A percentile compares a stretch with the other conserved stretches of the same genome.
Conservation (phyloP, 768 basidiomycete species). For the Dictyophora rubrovolvata region DNA sequence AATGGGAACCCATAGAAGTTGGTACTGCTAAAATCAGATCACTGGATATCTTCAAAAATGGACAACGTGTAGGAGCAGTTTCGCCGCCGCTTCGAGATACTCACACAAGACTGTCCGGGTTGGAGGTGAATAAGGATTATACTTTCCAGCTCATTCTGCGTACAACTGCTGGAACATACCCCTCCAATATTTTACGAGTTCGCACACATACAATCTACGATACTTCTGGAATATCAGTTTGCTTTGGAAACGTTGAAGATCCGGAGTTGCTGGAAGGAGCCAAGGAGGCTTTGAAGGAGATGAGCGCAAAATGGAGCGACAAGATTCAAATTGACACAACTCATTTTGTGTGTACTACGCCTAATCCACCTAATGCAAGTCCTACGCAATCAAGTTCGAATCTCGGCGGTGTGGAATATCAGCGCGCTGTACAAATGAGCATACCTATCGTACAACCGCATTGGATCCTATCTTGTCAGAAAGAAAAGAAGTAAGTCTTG, state of each 20-base stretch:
- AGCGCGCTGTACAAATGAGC: slow-evolving; percentile 86
- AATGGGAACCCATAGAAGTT: slow-evolving; percentile 83
- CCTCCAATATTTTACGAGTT: slow-evolving; percentile 73
- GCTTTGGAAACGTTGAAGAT: slow-evolving; percentile 88
- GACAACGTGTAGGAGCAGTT: slow-evolving; percentile 77
- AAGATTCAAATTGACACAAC: slow-evolving; percentile 97
- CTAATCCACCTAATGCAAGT: slow-evolving; percentile 43
- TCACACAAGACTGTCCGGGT: slow-evolving; percentile 77
- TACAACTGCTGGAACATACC: slow-evolving; percentile 85
- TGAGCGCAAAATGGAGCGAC: slow-evolving; percentile 86
- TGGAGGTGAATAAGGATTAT: slow-evolving; percentile 77
- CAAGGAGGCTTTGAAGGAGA: slow-evolving; percentile 69
- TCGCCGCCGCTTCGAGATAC: slow-evolving; percentile 76
- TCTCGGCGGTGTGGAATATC: slow-evolving; percentile 69
- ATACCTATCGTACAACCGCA: slow-evolving; percentile 93
- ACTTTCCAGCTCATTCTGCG: slow-evolving; percentile 89
- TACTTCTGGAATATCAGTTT: slow-evolving; percentile 89
- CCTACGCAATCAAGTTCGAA: slow-evolving; percentile 49
- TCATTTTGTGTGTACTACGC: slow-evolving; percentile 93
- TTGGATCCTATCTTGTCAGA: slow-evolving; percentile 86
- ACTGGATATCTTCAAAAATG: slow-evolving; percentile 88
- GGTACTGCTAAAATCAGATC: slow-evolving; percentile 81
- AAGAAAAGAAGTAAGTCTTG: slow-evolving; percentile 66
- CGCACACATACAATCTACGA: slow-evolving; percentile 92
- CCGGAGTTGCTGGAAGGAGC: slow-evolving; percentile 65